phyloP scores from a whole-genome alignment of 2,329 filamentous ascomycete species.

The Botrytis hyacinthi region DNA sequence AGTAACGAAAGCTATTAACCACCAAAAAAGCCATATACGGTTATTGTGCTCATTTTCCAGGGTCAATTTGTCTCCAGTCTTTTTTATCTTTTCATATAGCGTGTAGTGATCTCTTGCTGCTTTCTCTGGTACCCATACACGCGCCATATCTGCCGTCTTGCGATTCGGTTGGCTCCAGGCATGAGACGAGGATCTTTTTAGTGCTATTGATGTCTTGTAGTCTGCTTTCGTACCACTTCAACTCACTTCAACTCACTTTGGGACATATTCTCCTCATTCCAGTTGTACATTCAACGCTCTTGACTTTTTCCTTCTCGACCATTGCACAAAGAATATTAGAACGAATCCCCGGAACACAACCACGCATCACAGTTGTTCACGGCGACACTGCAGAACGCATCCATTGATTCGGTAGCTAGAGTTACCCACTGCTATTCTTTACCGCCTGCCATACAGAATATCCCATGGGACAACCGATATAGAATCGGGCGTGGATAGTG shows the following conservation, averaged over 20 bases:
- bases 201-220: slow-evolving; percentile 23
- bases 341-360: slow-evolving; percentile 24
- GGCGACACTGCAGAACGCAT: slow-evolving; percentile 27
- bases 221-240: slow-evolving; percentile 25
- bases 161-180: slow-evolving; percentile 17
- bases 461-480: slow-evolving; percentile 39
- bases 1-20: slow-evolving; percentile 31
- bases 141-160: slow-evolving; percentile 29
- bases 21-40: slow-evolving; percentile 42
- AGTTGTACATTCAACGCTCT: slow-evolving; percentile 31
- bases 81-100: slow-evolving; percentile 28
- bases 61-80: slow-evolving; percentile 34
- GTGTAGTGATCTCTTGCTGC: slow-evolving; percentile 33
- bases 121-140: slow-evolving; percentile 34
- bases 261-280: slow-evolving; percentile 17
- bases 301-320: slow-evolving; percentile 28
- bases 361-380: slow-evolving; percentile 31
- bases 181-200: slow-evolving; percentile 16
- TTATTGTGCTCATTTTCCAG: slow-evolving; percentile 30
- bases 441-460: slow-evolving; percentile 31
- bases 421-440: slow-evolving; percentile 15
- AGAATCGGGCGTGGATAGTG: slow-evolving; percentile 37
- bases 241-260: slow-evolving; percentile 2
- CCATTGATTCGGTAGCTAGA: slow-evolving; percentile 29
- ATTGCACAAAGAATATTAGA: slow-evolving; percentile 28